phyloP scores from a whole-genome alignment of 495 filamentous ascomycete species.

The Hypoxylon cercidicola region DNA sequence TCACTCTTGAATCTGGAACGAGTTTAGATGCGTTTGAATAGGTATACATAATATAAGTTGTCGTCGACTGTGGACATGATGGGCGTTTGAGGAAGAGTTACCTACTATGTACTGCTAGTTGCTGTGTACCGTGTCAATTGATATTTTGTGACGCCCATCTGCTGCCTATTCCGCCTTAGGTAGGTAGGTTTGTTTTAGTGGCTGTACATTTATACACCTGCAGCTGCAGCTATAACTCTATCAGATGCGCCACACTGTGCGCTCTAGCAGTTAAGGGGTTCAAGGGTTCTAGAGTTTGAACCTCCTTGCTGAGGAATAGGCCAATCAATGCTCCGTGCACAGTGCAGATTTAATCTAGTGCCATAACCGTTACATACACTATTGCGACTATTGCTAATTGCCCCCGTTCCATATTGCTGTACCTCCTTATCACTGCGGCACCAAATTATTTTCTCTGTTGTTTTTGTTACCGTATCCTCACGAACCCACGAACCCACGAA shows the following conservation, averaged over 20 bases:
- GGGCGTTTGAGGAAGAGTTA: too few species aligned
- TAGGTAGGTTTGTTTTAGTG: too few species aligned
- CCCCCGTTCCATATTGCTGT: background rate
- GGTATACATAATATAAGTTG: too few species aligned
- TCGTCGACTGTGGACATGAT: too few species aligned
- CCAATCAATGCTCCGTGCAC: constrained; percentile 37
- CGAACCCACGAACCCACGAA: too few species aligned
- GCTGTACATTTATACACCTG: background rate
- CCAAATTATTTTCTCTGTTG: constrained; percentile 25
- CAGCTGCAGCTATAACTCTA: background rate
- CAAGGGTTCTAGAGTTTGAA: constrained; percentile 1
- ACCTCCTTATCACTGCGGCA: constrained; percentile 15
- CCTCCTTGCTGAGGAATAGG: constrained; percentile 7
- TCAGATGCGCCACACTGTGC: constrained; percentile 20
- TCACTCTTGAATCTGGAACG: too few species aligned
- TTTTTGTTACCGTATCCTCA: constrained; percentile 18
- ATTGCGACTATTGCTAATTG: background rate
- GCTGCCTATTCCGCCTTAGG: too few species aligned
- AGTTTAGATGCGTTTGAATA: too few species aligned
- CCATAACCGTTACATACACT: background rate
- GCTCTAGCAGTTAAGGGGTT: constrained; percentile 15
- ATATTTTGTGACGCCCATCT: constrained; percentile 24
- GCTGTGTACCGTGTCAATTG: constrained; percentile 31
- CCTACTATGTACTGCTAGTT: constrained; percentile 5
- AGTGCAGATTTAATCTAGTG: constrained; percentile 29